These are phyloP conservation scores for Isoetes taiwanensis DNA, from an alignment of 75 land plant genomes.

Conservation along the genomic window DNA sequence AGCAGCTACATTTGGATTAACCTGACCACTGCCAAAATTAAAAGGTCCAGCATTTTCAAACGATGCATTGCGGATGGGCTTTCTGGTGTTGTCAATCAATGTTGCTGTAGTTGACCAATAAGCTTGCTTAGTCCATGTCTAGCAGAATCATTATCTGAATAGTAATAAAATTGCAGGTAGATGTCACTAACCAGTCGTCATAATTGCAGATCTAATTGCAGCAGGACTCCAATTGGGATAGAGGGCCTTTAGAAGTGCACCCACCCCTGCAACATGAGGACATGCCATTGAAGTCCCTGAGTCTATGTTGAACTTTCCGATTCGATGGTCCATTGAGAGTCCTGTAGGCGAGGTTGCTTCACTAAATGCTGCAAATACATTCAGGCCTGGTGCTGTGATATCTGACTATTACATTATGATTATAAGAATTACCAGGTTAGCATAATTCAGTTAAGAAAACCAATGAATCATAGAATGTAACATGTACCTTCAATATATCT, in stretches of 20 bases:
- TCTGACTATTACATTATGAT: constrained; percentile 86
- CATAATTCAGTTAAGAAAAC: too few species aligned
- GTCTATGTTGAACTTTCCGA: constrained; percentile 40
- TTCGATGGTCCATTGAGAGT: constrained; percentile 25
- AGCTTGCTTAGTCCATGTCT: too few species aligned
- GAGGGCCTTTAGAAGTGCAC: constrained; percentile 39
- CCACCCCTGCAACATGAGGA: constrained; percentile 55
- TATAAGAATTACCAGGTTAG: too few species aligned
- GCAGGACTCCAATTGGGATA: constrained; percentile 69
- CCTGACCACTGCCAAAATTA: constrained; percentile 50
- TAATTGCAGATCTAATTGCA: constrained; percentile 69
- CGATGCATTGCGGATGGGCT: constrained; percentile 21
- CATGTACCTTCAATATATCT: constrained; percentile 57
- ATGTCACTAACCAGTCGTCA: too few species aligned
- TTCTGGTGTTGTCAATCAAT: constrained; percentile 27
- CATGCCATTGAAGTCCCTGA: constrained; percentile 90
- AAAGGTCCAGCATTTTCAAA: constrained; percentile 38
- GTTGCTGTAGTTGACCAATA: constrained; percentile 22
- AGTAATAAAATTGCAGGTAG: too few species aligned
- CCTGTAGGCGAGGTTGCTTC: constrained; percentile 34
- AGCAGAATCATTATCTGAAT: too few species aligned
- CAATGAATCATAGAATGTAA: too few species aligned
- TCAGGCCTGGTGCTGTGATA: constrained; percentile 62
- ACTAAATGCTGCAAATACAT: constrained; percentile 81
- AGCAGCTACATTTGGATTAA: constrained; percentile 30